phyloP scores from a whole-genome alignment of 176 grass and related monocot genomes.

The Tillandsia fasciculata region DNA sequence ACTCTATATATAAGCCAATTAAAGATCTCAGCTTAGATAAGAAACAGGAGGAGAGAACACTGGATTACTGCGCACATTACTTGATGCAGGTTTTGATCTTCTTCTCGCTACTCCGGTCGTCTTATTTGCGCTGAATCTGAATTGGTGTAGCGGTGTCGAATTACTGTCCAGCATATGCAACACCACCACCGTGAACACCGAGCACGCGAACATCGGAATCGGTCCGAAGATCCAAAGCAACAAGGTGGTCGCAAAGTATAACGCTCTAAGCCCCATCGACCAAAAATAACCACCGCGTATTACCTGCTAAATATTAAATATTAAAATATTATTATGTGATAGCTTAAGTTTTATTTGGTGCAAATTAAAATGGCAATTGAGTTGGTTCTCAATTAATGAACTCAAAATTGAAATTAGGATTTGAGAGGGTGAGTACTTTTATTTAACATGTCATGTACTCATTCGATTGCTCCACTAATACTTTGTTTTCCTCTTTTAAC shows the following conservation, averaged over 20 bases:
- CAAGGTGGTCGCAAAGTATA: conserved; percentile 79
- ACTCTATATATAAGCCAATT: too few relatives aligned
- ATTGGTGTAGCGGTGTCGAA: conserved; percentile 69
- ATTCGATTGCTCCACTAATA: too few relatives aligned
- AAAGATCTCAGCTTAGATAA: conserved; percentile 12
- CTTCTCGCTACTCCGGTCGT: conserved; percentile 1
- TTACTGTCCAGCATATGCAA: conserved; percentile 73
- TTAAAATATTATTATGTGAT: too few relatives aligned
- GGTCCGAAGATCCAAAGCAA: conserved; percentile 94
- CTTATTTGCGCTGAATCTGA: conserved; percentile 34
- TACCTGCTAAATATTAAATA: background rate
- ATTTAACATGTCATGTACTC: too few relatives aligned
- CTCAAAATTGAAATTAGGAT: too few relatives aligned
- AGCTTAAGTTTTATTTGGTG: too few relatives aligned
- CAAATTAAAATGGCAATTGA: too few relatives aligned
- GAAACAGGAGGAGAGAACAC: conserved; percentile 30
- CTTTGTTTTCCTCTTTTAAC: too few relatives aligned
- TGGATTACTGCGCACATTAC: conserved; percentile 24
- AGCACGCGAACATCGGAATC: conserved; percentile 65
- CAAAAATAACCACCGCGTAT: conserved; percentile 80
- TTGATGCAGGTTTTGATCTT: conserved; percentile 3
- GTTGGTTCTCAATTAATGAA: too few relatives aligned
- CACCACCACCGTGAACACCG: conserved; percentile 57
- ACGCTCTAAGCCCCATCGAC: conserved; percentile 63
- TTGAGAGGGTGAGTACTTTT: too few relatives aligned